phyloP scores from a whole-genome alignment of 257 asterid genomes.

The Fraxinus cuspidata region DNA sequence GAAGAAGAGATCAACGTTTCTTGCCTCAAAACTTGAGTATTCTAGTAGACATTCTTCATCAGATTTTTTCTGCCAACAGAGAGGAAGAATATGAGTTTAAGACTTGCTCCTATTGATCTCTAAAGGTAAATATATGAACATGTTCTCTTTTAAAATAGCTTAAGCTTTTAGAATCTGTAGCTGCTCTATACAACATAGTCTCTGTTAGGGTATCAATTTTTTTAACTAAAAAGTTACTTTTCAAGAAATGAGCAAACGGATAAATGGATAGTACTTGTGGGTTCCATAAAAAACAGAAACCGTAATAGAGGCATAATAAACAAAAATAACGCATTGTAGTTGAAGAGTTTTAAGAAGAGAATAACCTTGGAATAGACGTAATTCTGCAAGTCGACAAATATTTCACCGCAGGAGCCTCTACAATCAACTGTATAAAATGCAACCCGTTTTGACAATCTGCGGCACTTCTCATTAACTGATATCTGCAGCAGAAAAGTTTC shows the following conservation, averaged over 20 bases:
- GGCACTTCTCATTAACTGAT: conserved; percentile 87
- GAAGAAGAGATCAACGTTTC: background rate
- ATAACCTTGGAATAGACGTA: conserved; percentile 73
- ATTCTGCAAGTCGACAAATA: conserved; percentile 90
- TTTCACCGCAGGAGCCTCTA: conserved; percentile 92
- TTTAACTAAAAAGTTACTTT: too few species aligned
- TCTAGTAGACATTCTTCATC: conserved; percentile 68
- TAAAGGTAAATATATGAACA: conserved; percentile 2
- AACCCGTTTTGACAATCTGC: conserved; percentile 66
- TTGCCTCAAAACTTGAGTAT: conserved; percentile 81
- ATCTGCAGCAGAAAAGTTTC: conserved; percentile 49
- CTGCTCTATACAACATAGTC: too few species aligned
- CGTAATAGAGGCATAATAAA: too few species aligned
- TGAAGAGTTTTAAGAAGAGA: background rate
- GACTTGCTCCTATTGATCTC: conserved; percentile 2
- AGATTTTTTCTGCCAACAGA: conserved; percentile 55
- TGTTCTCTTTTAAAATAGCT: background rate
- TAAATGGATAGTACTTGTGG: too few species aligned
- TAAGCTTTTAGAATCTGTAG: too few species aligned
- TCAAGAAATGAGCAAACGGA: background rate
- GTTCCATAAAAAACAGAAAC: too few species aligned
- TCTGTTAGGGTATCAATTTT: too few species aligned
- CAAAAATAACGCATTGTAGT: conserved; percentile 1
- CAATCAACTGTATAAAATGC: conserved; percentile 89
- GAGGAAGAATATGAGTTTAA: conserved; percentile 18